Evolutionary conservation across 768 basidiomycete genomes (phyloP).

Genomic region (Pleurotus pulmonarius): DNA sequence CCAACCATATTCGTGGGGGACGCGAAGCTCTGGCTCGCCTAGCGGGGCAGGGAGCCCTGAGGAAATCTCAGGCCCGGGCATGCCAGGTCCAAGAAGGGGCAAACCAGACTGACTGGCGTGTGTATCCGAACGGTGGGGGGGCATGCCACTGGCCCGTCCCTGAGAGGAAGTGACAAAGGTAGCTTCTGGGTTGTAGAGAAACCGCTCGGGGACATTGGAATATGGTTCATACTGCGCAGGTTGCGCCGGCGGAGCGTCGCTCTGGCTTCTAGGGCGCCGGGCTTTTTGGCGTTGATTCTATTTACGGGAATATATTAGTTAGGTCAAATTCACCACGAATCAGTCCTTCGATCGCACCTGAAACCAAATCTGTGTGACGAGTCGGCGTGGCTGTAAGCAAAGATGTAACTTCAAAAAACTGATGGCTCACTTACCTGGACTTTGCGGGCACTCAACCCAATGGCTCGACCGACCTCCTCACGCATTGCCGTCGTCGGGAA

Average conservation of each 20-base stretch:
- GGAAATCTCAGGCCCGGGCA: constrained; percentile 35
- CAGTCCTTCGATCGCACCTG: constrained; percentile 48
- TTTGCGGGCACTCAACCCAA: constrained; percentile 87
- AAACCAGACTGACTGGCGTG: constrained; percentile 27
- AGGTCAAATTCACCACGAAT: constrained; percentile 14
- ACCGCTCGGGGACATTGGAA: constrained; percentile 15
- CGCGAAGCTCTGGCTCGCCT: background rate
- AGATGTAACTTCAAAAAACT: background rate
- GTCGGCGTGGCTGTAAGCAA: constrained; percentile 15
- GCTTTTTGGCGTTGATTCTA: constrained; percentile 90
- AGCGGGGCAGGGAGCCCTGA: background rate
- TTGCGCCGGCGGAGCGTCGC: constrained; percentile 45
- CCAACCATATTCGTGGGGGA: constrained; percentile 7
- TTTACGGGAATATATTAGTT: constrained; percentile 11
- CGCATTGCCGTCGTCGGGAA: constrained; percentile 87
- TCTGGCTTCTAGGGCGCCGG: constrained; percentile 65
- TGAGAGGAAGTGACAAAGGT: constrained; percentile 1
- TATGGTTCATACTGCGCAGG: constrained; percentile 63
- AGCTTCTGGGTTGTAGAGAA: constrained; percentile 16
- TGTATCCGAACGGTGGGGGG: constrained; percentile 22
- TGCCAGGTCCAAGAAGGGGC: constrained; percentile 51
- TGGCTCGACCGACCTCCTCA: constrained; percentile 82
- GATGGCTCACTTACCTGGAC: constrained; percentile 64
- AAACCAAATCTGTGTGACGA: constrained; percentile 73
- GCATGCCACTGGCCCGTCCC: constrained; percentile 14